Conservation (phyloP, 176 grass and related monocot genomes). For the Lolium multiflorum region DNA sequence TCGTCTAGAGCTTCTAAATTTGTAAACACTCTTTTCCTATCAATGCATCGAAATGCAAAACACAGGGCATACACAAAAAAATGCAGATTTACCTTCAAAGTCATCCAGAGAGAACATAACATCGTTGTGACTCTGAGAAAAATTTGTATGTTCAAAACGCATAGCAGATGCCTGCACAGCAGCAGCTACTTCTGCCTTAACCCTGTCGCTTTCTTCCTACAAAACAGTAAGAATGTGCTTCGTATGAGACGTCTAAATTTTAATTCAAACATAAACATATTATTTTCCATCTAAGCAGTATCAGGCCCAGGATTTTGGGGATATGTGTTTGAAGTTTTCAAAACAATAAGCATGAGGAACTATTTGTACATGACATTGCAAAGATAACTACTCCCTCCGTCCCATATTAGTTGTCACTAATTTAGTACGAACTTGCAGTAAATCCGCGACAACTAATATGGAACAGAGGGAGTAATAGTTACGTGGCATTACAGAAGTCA, state of each 20-base stretch:
- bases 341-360: not conserved
- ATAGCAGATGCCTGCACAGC: conserved; percentile 52
- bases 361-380: not conserved
- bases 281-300: conserved; percentile 9
- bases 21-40: no score
- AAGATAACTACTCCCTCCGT: not conserved
- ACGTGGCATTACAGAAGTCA: not conserved
- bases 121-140: conserved; percentile 54
- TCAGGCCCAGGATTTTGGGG: not conserved
- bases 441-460: no score
- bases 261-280: not conserved
- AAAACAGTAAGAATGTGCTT: conserved; percentile 25
- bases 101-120: conserved; percentile 93
- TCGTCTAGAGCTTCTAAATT: no score
- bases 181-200: conserved; percentile 74
- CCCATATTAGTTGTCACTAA: no score
- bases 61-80: not conserved
- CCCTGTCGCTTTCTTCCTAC: conserved; percentile 79
- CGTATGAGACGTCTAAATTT: not conserved
- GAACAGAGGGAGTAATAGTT: not conserved
- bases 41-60: no score
- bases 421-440: no score
- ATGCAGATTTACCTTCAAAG: conserved; percentile 76
- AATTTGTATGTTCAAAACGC: conserved; percentile 57
- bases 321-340: not conserved